Evolutionary conservation across 345 rosid species (phyloP).

Genomic region (Arabis hirsuta): DNA sequence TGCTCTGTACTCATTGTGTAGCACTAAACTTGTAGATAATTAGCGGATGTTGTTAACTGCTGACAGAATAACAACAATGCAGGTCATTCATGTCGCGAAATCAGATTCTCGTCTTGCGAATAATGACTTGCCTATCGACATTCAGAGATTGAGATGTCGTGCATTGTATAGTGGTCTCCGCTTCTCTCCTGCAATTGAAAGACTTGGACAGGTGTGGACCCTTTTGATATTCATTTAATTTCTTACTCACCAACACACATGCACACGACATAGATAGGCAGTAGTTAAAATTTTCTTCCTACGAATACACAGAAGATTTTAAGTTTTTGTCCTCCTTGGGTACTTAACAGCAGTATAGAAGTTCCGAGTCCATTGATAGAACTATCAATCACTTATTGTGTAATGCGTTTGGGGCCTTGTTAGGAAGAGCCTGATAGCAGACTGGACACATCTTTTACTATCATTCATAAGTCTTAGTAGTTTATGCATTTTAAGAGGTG

Average conservation of each 20-base stretch:
- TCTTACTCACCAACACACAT: conserved; percentile 8
- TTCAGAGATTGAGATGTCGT: conserved; percentile 93
- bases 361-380: background rate
- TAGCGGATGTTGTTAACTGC: background rate
- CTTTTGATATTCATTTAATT: conserved; percentile 18
- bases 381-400: background rate
- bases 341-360: background rate
- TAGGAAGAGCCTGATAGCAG: background rate
- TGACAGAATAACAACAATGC: conserved; percentile 30
- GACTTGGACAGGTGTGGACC: conserved; percentile 76
- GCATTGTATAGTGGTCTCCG: conserved; percentile 72
- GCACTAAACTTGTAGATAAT: background rate
- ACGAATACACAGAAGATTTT: conserved; percentile 21
- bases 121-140: conserved; percentile 80
- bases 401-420: background rate
- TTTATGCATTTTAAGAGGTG: conserved; percentile 76
- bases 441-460: background rate
- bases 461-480: conserved; percentile 36
- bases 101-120: conserved; percentile 97
- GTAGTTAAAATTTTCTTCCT: conserved; percentile 2
- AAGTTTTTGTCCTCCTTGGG: conserved; percentile 7
- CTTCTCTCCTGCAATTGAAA: conserved; percentile 79
- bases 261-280: background rate
- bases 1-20: background rate
- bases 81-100: conserved; percentile 87